phyloP scores from a whole-genome alignment of 192 early-diverging fungal genomes.

The Helicostylum pulchrum region DNA sequence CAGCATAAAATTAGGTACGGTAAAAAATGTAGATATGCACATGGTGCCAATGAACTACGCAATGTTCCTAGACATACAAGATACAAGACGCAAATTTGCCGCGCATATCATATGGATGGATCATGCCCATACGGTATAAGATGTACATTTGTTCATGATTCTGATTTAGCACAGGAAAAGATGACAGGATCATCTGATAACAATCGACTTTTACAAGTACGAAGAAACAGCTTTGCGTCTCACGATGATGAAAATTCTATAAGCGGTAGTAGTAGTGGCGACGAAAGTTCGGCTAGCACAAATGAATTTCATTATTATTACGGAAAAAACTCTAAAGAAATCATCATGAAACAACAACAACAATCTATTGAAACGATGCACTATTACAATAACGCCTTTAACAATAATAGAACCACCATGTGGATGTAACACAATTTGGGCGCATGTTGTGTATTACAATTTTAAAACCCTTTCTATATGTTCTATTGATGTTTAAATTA shows the following conservation, averaged over 20 bases:
- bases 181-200: no score
- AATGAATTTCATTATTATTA: no score
- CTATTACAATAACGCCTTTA: not conserved
- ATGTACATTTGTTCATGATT: conserved; percentile 90
- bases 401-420: not conserved
- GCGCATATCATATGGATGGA: conserved; percentile 85
- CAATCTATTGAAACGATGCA: conserved; percentile 17
- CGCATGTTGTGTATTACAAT: no score
- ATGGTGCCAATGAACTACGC: conserved; percentile 76
- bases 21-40: conserved; percentile 93
- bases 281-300: not conserved
- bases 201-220: no score
- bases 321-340: no score
- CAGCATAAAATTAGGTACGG: conserved; percentile 74
- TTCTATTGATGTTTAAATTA: no score
- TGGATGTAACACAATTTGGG: conserved; percentile 15
- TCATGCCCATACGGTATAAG: conserved; percentile 91
- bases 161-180: not conserved
- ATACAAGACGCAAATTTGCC: conserved; percentile 95
- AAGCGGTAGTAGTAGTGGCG: not conserved
- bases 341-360: conserved; percentile 2
- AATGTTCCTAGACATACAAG: conserved; percentile 81
- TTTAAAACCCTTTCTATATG: no score
- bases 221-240: conserved; percentile 2
- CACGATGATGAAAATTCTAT: not conserved